Evolutionary conservation across 2,329 filamentous ascomycete genomes (phyloP).

Genomic region (Aspergillus nomiae): DNA sequence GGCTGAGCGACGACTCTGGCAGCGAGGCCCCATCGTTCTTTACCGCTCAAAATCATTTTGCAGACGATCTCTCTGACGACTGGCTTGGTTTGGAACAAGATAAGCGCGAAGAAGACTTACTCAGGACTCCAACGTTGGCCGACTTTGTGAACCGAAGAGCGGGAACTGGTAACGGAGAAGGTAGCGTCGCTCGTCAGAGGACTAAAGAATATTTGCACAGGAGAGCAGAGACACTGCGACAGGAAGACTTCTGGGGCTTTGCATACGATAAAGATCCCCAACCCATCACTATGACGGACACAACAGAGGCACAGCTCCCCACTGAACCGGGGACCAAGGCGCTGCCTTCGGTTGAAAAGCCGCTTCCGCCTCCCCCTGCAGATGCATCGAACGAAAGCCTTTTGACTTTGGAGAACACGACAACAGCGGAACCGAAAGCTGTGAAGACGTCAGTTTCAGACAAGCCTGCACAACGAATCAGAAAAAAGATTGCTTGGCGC

Average conservation of each 20-base stretch:
- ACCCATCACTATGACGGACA: constrained; percentile 37
- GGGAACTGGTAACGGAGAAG: constrained; percentile 18
- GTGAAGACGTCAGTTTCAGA: constrained; percentile 19
- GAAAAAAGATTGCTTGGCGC: constrained; percentile 74
- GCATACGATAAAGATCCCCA: constrained; percentile 44
- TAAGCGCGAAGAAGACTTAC: constrained; percentile 38
- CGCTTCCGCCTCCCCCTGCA: constrained; percentile 40
- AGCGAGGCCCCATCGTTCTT: constrained; percentile 71
- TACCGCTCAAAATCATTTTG: constrained; percentile 43
- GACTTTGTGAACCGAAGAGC: constrained; percentile 36
- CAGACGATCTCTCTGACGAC: constrained; percentile 45
- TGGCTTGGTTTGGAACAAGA: constrained; percentile 47
- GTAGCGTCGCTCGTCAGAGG: constrained; percentile 26
- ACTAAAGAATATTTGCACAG: constrained; percentile 38
- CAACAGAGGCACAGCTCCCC: constrained; percentile 25
- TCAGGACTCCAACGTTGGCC: constrained; percentile 43
- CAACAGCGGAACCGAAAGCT: constrained; percentile 14
- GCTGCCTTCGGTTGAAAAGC: constrained; percentile 40
- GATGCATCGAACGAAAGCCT: constrained; percentile 18
- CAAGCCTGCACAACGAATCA: constrained; percentile 42
- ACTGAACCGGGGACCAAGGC: constrained; percentile 22
- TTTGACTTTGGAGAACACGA: constrained; percentile 11
- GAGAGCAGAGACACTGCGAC: constrained; percentile 45
- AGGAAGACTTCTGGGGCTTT: constrained; percentile 49
- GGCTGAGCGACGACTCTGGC: constrained; percentile 77